These are phyloP conservation scores for Dunaliella sp. DNA, from an alignment of 139 green algal species.

Conservation along the genomic window DNA sequence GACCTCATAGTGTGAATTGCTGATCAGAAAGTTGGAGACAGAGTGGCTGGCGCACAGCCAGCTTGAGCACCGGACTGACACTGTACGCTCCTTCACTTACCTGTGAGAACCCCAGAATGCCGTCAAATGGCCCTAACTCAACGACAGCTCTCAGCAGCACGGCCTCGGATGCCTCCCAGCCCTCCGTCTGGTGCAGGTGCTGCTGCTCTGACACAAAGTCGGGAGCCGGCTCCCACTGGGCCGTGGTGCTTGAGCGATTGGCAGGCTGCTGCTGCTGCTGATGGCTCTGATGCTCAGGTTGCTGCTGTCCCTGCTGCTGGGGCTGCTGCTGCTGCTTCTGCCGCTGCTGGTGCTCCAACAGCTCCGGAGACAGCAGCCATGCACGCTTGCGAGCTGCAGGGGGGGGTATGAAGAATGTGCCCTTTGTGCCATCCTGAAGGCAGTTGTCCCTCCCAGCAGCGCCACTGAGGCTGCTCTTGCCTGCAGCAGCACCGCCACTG, in stretches of 20 bases:
- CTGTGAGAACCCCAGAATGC: constrained; percentile 85
- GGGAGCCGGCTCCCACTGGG: constrained; percentile 28
- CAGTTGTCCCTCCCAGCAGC: too few relatives aligned
- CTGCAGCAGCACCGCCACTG: too few relatives aligned
- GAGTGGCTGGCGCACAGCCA: too few relatives aligned
- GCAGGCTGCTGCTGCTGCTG: background rate
- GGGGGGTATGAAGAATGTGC: constrained; percentile 1
- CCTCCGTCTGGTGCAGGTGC: constrained; percentile 56
- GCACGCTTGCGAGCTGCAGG: constrained; percentile 23
- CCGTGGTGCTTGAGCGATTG: background rate
- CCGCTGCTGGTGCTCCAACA: constrained; percentile 22
- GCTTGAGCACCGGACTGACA: too few relatives aligned
- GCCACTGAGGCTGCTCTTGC: too few relatives aligned
- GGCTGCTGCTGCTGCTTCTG: background rate
- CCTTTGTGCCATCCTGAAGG: background rate
- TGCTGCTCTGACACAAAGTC: constrained; percentile 40
- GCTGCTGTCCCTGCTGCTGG: background rate
- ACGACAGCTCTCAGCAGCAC: constrained; percentile 39
- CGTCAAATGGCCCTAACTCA: constrained; percentile 67
- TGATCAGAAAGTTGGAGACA: too few relatives aligned
- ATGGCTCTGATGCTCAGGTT: background rate
- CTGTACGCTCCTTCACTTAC: too few relatives aligned
- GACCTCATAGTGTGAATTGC: too few relatives aligned
- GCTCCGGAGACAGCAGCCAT: constrained; percentile 44
- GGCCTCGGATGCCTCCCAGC: constrained; percentile 55